phyloP scores from a whole-genome alignment of 2,329 filamentous ascomycete genomes.

The Penicillium rolfsii region DNA sequence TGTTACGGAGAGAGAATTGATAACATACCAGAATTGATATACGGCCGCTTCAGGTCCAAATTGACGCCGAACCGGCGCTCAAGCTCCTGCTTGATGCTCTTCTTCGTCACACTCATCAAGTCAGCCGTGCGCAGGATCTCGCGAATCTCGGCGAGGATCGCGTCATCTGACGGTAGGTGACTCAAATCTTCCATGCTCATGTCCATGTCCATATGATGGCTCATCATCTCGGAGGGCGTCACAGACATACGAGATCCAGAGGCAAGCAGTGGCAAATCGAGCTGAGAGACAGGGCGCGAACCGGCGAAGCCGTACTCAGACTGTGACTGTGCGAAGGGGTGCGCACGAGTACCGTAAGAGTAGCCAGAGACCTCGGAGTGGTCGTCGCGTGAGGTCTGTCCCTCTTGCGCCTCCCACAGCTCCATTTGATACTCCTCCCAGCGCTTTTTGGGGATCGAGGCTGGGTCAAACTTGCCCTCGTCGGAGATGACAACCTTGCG shows the following conservation, averaged over 20 bases:
- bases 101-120: constrained; percentile 98
- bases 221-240: constrained; percentile 71
- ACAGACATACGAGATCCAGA: constrained; percentile 75
- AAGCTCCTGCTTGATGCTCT: constrained; percentile 91
- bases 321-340: constrained; percentile 59
- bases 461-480: constrained; percentile 96
- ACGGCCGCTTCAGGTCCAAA: constrained; percentile 84
- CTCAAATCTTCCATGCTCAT: constrained; percentile 75
- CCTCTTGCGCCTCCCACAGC: constrained; percentile 97
- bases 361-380: constrained; percentile 89
- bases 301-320: constrained; percentile 73
- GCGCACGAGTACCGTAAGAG: constrained; percentile 87
- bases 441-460: constrained; percentile 92
- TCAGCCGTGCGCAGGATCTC: constrained; percentile 91
- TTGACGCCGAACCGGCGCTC: constrained; percentile 87
- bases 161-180: constrained; percentile 83
- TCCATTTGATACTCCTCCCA: constrained; percentile 99
- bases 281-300: constrained; percentile 63
- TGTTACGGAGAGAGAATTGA: constrained; percentile 9
- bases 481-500: constrained; percentile 92
- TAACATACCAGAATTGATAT: constrained; percentile 86
- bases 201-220: constrained; percentile 69
- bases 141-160: constrained; percentile 87
- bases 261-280: constrained; percentile 55
- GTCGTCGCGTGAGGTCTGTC: constrained; percentile 81